Percentiles rank a stretch among this genome's conserved stretches.
Conservation (phyloP, 2,329 filamentous ascomycete genomes). For the Ceratocystis papillata region DNA sequence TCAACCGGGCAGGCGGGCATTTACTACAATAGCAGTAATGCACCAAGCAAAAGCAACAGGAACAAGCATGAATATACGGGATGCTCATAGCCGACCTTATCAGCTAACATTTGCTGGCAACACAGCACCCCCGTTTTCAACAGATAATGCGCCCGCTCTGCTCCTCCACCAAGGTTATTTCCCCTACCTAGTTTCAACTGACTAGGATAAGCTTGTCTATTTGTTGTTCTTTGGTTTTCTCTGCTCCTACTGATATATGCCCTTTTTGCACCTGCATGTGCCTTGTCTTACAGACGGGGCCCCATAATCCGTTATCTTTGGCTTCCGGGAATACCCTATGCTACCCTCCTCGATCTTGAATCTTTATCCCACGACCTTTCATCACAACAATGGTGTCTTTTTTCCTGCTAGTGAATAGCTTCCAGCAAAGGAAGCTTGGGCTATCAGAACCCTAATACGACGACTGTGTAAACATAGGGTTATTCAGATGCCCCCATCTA, state of each 20-base stretch:
- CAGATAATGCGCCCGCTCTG: constrained; percentile 9
- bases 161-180: not conserved
- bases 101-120: not conserved
- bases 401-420: not conserved
- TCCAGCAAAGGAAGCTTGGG: not conserved
- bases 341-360: not conserved
- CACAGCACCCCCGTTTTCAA: not conserved
- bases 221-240: not conserved
- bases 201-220: not conserved
- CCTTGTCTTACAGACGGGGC: not conserved
- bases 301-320: not conserved
- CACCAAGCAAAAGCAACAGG: not conserved
- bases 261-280: constrained; percentile 2
- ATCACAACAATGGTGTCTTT: not conserved
- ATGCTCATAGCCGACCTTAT: not conserved
- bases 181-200: not conserved
- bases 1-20: not conserved
- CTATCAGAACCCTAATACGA: not conserved
- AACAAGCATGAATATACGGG: not conserved
- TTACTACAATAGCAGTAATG: not conserved
- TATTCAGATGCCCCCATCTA: not conserved
- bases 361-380: not conserved
- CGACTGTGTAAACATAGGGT: not conserved
- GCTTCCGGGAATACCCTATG: not conserved
- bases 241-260: not conserved